Percentiles rank a stretch among this genome's conserved stretches.
These are phyloP conservation scores for Jackrogersella multiformis DNA, from an alignment of 495 filamentous ascomycete genomes.

Conservation along the genomic window DNA sequence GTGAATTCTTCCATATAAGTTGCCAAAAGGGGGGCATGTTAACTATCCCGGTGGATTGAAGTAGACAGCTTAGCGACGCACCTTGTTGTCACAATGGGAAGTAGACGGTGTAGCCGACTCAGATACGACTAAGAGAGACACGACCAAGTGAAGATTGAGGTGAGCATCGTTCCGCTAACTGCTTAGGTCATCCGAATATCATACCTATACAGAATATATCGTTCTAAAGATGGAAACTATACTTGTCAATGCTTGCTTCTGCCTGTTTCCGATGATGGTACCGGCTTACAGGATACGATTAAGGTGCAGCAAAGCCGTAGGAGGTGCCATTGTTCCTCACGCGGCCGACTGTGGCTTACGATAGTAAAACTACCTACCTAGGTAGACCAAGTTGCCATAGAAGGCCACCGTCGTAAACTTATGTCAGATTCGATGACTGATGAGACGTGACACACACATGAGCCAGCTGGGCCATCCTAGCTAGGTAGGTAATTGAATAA, in stretches of 20 bases:
- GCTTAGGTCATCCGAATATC: constrained; percentile 16
- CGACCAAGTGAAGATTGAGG: not conserved
- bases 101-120: constrained; percentile 25
- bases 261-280: not conserved
- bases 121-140: constrained; percentile 6
- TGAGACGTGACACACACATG: constrained; percentile 1
- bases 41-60: constrained; percentile 22
- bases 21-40: constrained; percentile 20
- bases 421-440: constrained; percentile 36
- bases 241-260: not conserved
- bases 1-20: constrained; percentile 31
- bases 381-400: not conserved
- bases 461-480: not conserved
- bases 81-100: constrained; percentile 27
- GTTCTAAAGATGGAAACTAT: not conserved
- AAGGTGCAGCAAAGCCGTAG: not conserved
- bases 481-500: not conserved
- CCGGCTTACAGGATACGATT: not conserved
- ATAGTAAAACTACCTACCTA: not conserved
- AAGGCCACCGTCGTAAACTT: constrained; percentile 20
- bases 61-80: constrained; percentile 13
- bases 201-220: not conserved
- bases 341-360: not conserved
- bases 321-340: not conserved
- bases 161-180: constrained; percentile 7